Evolutionary conservation across 495 filamentous ascomycete species (phyloP), one percentile per base, ranked within the genome.

Genomic region (Hypoxylon rickii): DNA sequence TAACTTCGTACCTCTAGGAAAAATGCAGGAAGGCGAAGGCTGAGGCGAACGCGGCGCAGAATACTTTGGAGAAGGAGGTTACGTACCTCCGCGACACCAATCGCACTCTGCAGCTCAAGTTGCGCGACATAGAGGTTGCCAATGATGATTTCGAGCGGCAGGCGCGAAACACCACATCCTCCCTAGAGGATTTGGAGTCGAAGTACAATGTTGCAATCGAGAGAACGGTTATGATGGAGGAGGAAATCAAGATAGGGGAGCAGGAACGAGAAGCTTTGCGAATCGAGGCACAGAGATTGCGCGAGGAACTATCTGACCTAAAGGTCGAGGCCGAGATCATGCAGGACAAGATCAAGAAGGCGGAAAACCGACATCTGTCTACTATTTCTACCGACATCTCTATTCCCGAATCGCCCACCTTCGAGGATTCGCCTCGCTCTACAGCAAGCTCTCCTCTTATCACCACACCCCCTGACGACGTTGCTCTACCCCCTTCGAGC

Each of bases 111-210:
- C 87, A 92, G 64, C 76, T 96, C 37, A 88, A 81, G 69, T 72
- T 98, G 42, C 85, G 94, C 51, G 95, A 98, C 65, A 96, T 94
- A 54, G 94, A 98, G 70, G 95, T 98, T 26, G 88, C 89, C 58
- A 98, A 98, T 72, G 94, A 98, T 79, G 94, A 98, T 69, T 96
- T 91, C 68, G 94, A 98, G 73, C 86, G 92, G 51, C 92, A 97
- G 73, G 92, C 93, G 51, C 85, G 94, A 52, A 90, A 96, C 64
- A 96, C 90, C 13, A 89, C 88, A 13, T 96, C 93, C 37, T 97
- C 93, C 50, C 82, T 97, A 58, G 95, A 98, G 76, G 94, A 97
- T 68, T 74, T 98, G 68, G 94, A 97, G 72, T 93, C 89, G 46
- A 98, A 97, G 69, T 96, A 92, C 72, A 97, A 96, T 69, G 81